These are phyloP conservation scores for Xerocomus brunneocitrinus DNA, from an alignment of 768 basidiomycete genomes.

Conservation along the genomic window DNA sequence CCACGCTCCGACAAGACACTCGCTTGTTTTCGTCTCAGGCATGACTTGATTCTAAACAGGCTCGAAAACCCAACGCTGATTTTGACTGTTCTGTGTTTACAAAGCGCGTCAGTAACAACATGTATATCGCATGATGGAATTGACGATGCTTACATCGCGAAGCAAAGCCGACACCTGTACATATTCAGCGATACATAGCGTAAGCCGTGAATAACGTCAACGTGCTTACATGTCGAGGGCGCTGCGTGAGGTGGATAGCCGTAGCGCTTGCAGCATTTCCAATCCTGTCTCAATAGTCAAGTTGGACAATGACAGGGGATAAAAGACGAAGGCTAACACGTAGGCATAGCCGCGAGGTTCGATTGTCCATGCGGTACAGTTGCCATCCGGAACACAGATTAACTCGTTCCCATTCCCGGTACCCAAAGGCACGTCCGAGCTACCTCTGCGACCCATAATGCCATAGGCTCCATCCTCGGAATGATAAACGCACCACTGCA, in stretches of 20 bases:
- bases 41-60: neutral
- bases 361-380: neutral
- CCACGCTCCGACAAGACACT: no score
- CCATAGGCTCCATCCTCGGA: neutral
- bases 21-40: neutral
- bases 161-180: neutral
- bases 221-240: conserved; percentile 1
- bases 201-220: neutral
- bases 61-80: conserved; percentile 10
- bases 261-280: conserved; percentile 7
- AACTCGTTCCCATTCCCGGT: neutral
- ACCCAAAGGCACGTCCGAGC: neutral
- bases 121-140: neutral
- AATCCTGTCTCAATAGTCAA: neutral
- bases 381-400: neutral
- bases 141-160: conserved; percentile 1
- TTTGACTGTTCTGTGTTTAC: conserved; percentile 1
- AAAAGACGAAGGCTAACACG: neutral
- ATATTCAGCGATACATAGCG: neutral
- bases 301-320: no score
- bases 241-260: neutral
- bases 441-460: neutral
- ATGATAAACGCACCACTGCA: neutral
- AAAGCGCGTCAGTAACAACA: neutral
- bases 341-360: neutral